A percentile compares a stretch with the other conserved stretches of the same genome.
phyloP scores from a whole-genome alignment of 495 filamentous ascomycete species.

The Pyrenopolyporus hunteri region DNA sequence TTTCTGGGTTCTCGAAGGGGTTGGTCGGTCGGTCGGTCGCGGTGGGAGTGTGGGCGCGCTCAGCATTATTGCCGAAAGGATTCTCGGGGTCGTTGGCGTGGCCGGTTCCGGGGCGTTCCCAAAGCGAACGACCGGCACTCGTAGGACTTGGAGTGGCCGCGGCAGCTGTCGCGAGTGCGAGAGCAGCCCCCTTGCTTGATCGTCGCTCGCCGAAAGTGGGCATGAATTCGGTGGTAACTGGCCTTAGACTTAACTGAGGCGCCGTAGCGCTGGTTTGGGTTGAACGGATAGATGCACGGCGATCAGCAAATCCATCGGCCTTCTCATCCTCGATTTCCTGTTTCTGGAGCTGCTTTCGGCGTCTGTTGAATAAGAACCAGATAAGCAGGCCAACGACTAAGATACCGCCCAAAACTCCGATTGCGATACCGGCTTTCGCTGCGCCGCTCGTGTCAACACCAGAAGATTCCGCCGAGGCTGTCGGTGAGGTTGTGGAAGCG shows the following conservation, averaged over 20 bases:
- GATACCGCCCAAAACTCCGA: slow-evolving; percentile 74
- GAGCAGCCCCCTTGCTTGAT: slow-evolving; percentile 55
- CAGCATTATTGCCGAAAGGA: slow-evolving; percentile 58
- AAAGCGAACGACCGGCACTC: slow-evolving; percentile 30
- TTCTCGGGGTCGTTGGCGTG: slow-evolving; percentile 53
- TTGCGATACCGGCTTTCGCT: slow-evolving; percentile 81
- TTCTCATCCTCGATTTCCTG: slow-evolving; percentile 63
- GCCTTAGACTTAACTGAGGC: slow-evolving; percentile 82
- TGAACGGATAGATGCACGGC: slow-evolving; percentile 36
- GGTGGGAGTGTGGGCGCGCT: slow-evolving; percentile 43
- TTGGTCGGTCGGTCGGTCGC: slow-evolving; percentile 45
- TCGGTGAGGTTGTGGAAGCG: slow-evolving; percentile 36
- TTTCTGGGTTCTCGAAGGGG: slow-evolving; percentile 47
- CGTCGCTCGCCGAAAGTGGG: slow-evolving; percentile 64
- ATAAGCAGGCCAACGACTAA: slow-evolving; percentile 65
- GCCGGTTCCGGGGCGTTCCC: slow-evolving; percentile 52
- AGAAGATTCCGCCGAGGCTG: slow-evolving; percentile 40
- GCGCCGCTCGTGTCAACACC: slow-evolving; percentile 58
- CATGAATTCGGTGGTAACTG: slow-evolving; percentile 86
- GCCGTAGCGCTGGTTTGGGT: slow-evolving; percentile 53
- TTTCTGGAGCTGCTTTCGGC: slow-evolving; percentile 57
- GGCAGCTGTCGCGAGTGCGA: slow-evolving; percentile 50
- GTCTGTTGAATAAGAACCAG: slow-evolving; percentile 71
- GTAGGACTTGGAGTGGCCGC: slow-evolving; percentile 39
- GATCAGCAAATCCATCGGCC: slow-evolving; percentile 50